phyloP scores from a whole-genome alignment of 2,329 filamentous ascomycete genomes.

The Microcyclosporella mali region DNA sequence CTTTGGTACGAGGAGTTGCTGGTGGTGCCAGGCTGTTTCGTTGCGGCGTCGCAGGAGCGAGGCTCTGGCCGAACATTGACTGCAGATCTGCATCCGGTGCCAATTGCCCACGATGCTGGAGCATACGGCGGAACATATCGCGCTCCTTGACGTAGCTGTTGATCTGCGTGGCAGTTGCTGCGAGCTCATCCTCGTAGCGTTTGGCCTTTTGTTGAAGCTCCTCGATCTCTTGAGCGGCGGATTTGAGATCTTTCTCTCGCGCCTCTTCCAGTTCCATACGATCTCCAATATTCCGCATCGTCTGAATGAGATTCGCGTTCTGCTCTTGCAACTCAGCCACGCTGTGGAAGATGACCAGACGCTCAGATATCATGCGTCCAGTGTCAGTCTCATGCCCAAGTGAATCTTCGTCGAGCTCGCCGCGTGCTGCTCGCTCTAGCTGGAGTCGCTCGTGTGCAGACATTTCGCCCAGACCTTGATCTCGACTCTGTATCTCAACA shows the following conservation, averaged over 20 bases:
- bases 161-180: slow-evolving; percentile 72
- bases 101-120: slow-evolving; percentile 65
- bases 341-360: slow-evolving; percentile 83
- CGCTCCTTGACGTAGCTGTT: slow-evolving; percentile 93
- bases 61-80: slow-evolving; percentile 65
- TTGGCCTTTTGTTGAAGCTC: slow-evolving; percentile 65
- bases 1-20: slow-evolving; percentile 47
- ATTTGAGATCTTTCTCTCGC: slow-evolving; percentile 51
- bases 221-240: slow-evolving; percentile 60
- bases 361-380: slow-evolving; percentile 80
- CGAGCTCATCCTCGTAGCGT: slow-evolving; percentile 77
- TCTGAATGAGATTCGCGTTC: slow-evolving; percentile 75
- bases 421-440: slow-evolving; percentile 69
- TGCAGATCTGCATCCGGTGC: slow-evolving; percentile 56
- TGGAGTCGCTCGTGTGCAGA: slow-evolving; percentile 66
- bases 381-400: slow-evolving; percentile 74
- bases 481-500: slow-evolving; percentile 75
- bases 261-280: slow-evolving; percentile 90
- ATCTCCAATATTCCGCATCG: slow-evolving; percentile 77
- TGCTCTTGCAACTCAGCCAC: slow-evolving; percentile 79
- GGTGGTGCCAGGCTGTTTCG: slow-evolving; percentile 34
- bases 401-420: slow-evolving; percentile 65
- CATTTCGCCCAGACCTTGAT: slow-evolving; percentile 69
- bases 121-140: slow-evolving; percentile 94
- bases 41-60: slow-evolving; percentile 44